These are phyloP conservation scores for Komagataella ulmi DNA, from an alignment of 805 yeast species.

Conservation along the genomic window DNA sequence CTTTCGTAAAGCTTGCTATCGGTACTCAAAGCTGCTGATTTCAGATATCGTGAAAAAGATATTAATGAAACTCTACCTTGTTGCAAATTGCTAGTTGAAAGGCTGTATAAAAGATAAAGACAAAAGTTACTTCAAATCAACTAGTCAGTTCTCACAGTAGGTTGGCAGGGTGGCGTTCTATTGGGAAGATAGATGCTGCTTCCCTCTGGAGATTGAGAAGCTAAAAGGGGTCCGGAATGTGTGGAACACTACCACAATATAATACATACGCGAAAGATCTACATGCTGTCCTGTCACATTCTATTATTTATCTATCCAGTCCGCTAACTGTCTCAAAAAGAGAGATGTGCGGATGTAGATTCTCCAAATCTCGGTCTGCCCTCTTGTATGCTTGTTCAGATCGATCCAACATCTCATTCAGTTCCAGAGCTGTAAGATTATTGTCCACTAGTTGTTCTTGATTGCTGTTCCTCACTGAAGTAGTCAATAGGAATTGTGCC, in stretches of 20 bases:
- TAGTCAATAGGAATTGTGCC: conserved; percentile 19
- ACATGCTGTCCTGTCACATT: background rate
- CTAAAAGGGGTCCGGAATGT: background rate
- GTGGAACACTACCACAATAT: background rate
- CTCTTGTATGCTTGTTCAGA: conserved; percentile 25
- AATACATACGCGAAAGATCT: background rate
- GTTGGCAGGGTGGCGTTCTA: background rate
- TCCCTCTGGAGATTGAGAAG: background rate
- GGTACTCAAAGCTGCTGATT: background rate
- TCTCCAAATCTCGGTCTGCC: conserved; percentile 1
- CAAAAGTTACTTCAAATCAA: background rate
- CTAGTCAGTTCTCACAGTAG: background rate
- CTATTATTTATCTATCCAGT: conserved; percentile 7
- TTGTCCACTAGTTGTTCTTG: conserved; percentile 9
- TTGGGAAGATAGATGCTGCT: background rate
- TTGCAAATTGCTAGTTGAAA: background rate
- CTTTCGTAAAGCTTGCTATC: background rate
- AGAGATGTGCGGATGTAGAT: conserved; percentile 12
- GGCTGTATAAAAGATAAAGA: background rate
- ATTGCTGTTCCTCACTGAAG: conserved; percentile 1
- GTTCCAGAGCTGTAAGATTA: conserved; percentile 24
- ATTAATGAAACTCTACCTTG: background rate
- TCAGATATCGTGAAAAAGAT: background rate
- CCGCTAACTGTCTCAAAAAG: conserved; percentile 22
- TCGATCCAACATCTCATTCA: conserved; percentile 37